Evolutionary conservation across 129 eudicot species (phyloP).

Genomic region (Helianthus annuus): DNA sequence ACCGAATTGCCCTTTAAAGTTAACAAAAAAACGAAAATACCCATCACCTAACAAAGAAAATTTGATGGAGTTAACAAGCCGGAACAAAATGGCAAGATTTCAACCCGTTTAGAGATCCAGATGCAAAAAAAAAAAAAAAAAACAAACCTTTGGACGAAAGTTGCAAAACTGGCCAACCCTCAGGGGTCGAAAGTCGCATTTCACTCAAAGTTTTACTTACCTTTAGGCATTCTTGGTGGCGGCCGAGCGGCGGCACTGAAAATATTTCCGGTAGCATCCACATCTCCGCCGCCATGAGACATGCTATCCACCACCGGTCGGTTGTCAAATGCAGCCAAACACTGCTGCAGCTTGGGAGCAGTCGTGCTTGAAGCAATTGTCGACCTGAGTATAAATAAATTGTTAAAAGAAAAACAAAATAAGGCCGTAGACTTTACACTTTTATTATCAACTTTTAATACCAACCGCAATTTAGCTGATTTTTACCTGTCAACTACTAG

Average conservation of each 20-base stretch:
- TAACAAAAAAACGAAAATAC: no score
- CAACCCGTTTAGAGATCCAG: no score
- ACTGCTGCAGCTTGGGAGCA: slow-evolving; percentile 67
- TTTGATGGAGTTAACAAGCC: no score
- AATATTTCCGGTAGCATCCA: slow-evolving; percentile 29
- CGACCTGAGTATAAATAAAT: slow-evolving; percentile 47
- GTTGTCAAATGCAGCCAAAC: slow-evolving; percentile 48
- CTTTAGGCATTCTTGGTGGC: slow-evolving; percentile 47
- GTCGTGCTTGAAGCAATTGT: slow-evolving; percentile 67
- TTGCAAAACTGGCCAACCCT: no score
- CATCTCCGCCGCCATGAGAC: slow-evolving; percentile 27
- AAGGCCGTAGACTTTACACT: no score
- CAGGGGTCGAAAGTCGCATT: no score
- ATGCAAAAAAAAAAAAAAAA: no score
- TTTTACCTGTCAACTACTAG: neutral
- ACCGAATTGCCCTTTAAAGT: no score
- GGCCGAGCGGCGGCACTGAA: slow-evolving; percentile 39
- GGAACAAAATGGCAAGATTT: no score
- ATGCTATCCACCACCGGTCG: slow-evolving; percentile 39
- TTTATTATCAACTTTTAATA: neutral
- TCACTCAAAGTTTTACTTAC: neutral
- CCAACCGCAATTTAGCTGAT: neutral
- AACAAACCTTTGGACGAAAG: no score
- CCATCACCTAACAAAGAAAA: no score
- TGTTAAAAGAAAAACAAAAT: no score